Percentiles rank a stretch among this genome's conserved stretches.
These are phyloP conservation scores for Pythium dissotocum DNA, from an alignment of 352 stramenopile species.

Conservation along the genomic window DNA sequence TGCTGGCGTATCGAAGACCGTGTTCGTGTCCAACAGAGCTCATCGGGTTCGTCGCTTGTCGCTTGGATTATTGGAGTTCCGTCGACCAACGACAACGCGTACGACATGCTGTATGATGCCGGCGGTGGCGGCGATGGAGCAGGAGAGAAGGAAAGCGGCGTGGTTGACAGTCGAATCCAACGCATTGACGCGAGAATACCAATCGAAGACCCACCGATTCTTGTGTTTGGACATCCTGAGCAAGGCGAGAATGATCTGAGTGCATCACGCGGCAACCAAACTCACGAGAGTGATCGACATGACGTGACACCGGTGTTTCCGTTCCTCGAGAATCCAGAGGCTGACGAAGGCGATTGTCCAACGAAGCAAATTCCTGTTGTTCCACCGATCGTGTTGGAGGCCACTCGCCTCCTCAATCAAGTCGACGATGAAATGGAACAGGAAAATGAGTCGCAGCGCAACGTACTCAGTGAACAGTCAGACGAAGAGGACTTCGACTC, in stretches of 20 bases:
- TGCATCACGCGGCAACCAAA: neutral
- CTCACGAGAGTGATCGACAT: neutral
- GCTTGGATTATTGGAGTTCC: neutral
- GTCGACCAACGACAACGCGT: neutral
- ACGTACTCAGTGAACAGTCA: neutral
- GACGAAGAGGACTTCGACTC: neutral
- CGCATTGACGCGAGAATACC: neutral
- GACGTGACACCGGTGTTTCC: constrained; percentile 7
- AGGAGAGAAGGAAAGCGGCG: neutral
- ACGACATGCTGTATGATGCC: constrained; percentile 5
- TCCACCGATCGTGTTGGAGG: neutral
- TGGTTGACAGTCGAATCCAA: neutral
- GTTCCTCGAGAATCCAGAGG: neutral
- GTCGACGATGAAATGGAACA: neutral
- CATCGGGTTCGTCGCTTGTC: neutral
- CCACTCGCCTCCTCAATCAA: neutral
- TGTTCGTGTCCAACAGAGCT: neutral
- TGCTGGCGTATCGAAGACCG: constrained; percentile 10
- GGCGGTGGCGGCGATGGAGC: neutral
- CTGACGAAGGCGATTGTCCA: neutral
- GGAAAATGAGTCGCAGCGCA: neutral
- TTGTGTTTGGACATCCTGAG: neutral
- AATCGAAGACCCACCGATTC: neutral
- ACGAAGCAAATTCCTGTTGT: neutral
- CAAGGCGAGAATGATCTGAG: neutral